These are phyloP conservation scores for Daphne laureola DNA, from an alignment of 441 rosid species.

Conservation along the genomic window DNA sequence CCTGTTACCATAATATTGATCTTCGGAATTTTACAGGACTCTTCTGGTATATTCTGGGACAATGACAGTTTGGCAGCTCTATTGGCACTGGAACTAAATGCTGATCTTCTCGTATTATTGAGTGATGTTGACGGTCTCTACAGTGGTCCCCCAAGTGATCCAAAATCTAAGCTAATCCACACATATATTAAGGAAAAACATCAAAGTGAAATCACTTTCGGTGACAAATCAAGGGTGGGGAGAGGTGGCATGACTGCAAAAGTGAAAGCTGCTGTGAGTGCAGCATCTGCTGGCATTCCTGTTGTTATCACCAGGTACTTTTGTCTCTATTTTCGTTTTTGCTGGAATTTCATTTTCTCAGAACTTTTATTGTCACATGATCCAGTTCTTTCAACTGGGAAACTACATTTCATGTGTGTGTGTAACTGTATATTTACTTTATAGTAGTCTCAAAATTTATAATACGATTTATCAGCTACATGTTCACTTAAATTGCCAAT, in stretches of 20 bases:
- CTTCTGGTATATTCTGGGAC: slow-evolving; percentile 99
- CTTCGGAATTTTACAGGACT: slow-evolving; percentile 54
- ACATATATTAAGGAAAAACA: slow-evolving; percentile 79
- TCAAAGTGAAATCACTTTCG: slow-evolving; percentile 82
- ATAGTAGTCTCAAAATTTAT: neutral
- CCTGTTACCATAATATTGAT: no score
- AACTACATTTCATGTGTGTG: no score
- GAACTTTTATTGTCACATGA: no score
- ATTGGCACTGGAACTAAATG: slow-evolving; percentile 83
- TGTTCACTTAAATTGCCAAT: slow-evolving; percentile 10
- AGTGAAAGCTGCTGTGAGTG: slow-evolving; percentile 93
- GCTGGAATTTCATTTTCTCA: no score
- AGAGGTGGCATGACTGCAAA: slow-evolving; percentile 99
- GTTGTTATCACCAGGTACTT: slow-evolving; percentile 88
- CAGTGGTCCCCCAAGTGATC: slow-evolving; percentile 96
- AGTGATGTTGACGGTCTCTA: slow-evolving; percentile 99
- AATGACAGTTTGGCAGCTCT: slow-evolving; percentile 97
- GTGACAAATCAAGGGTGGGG: slow-evolving; percentile 96
- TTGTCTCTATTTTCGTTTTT: slow-evolving; percentile 9
- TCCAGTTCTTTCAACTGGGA: no score
- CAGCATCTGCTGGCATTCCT: slow-evolving; percentile 86
- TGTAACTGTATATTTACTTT: no score
- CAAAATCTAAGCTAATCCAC: slow-evolving; percentile 78
- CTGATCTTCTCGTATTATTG: slow-evolving; percentile 84
- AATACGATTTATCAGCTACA: neutral